Conservation (phyloP, 2,329 filamentous ascomycete genomes). For the Aspergillus sp. region DNA sequence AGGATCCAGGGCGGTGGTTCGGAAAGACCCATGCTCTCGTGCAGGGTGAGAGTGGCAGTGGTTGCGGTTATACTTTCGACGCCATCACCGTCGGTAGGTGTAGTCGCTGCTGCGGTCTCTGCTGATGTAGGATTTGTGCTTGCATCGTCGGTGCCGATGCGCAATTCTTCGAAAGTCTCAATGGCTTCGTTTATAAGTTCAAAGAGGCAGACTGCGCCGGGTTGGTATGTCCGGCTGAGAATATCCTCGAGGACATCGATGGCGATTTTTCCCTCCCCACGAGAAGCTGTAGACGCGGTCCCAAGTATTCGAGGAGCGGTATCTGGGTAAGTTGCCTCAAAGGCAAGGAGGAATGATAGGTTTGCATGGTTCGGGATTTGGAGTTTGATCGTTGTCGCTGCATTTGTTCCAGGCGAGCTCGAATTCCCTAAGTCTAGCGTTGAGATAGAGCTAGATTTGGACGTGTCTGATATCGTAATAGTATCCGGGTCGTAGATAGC, state of each 20-base stretch:
- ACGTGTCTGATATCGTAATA: conserved; percentile 45
- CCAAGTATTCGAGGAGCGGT: conserved; percentile 71
- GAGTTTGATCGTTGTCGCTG: conserved; percentile 56
- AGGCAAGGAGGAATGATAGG: conserved; percentile 57
- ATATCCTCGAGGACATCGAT: conserved; percentile 68
- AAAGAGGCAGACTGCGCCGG: conserved; percentile 81
- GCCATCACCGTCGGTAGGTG: not conserved
- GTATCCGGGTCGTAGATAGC: conserved; percentile 66
- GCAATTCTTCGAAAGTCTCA: conserved; percentile 57
- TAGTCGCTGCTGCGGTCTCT: not conserved
- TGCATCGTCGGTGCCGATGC: conserved; percentile 31
- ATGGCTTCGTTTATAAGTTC: conserved; percentile 74
- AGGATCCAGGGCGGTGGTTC: conserved; percentile 66
- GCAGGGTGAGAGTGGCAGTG: conserved; percentile 28
- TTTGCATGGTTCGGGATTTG: conserved; percentile 61
- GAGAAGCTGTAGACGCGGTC: conserved; percentile 72
- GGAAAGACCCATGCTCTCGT: conserved; percentile 30
- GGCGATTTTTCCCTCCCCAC: conserved; percentile 70
- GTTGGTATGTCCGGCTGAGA: conserved; percentile 66
- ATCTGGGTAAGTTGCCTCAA: conserved; percentile 73
- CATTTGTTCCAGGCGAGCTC: conserved; percentile 13
- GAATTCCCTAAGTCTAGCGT: conserved; percentile 28
- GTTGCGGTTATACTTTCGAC: conserved; percentile 5
- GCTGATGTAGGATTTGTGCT: not conserved
- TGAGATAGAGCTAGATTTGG: conserved; percentile 22